Evolutionary conservation across 257 asterid species (phyloP).

Genomic region (Marsdenia floribunda): DNA sequence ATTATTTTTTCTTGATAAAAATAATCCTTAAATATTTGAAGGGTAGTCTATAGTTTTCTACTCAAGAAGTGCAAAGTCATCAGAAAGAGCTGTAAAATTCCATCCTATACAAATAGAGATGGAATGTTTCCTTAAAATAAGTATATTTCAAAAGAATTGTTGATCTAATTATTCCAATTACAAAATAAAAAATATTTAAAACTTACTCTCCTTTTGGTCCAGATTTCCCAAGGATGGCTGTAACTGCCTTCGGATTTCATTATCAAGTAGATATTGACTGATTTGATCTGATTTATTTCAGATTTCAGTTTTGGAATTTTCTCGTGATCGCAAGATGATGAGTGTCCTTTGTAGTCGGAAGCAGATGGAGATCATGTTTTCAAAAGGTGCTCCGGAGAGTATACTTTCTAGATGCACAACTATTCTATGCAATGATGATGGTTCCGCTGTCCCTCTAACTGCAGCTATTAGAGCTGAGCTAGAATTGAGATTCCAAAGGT

Average conservation of each 20-base stretch:
- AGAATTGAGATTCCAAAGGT: conserved; percentile 81
- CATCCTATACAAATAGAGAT: not conserved
- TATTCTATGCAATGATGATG: conserved; percentile 86
- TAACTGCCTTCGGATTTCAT: not conserved
- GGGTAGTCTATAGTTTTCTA: not conserved
- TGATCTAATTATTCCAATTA: not conserved
- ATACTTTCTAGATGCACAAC: conserved; percentile 82
- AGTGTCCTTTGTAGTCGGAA: conserved; percentile 94
- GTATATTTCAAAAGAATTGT: not conserved
- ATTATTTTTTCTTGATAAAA: not conserved
- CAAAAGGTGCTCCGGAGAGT: conserved; percentile 99
- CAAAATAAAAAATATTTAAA: not conserved
- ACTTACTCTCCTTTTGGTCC: not conserved
- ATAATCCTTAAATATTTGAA: not conserved
- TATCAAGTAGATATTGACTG: not conserved
- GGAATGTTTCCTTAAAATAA: not conserved
- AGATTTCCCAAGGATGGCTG: not conserved
- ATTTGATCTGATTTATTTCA: conserved; percentile 32
- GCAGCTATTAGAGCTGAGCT: conserved; percentile 71
- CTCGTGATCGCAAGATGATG: conserved; percentile 99
- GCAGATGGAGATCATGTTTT: conserved; percentile 88
- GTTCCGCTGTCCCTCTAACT: conserved; percentile 70
- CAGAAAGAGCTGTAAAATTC: not conserved
- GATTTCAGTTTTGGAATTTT: conserved; percentile 89
- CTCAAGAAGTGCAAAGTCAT: not conserved